Conservation (phyloP, 495 filamentous ascomycete genomes). For the Daldinia decipiens region DNA sequence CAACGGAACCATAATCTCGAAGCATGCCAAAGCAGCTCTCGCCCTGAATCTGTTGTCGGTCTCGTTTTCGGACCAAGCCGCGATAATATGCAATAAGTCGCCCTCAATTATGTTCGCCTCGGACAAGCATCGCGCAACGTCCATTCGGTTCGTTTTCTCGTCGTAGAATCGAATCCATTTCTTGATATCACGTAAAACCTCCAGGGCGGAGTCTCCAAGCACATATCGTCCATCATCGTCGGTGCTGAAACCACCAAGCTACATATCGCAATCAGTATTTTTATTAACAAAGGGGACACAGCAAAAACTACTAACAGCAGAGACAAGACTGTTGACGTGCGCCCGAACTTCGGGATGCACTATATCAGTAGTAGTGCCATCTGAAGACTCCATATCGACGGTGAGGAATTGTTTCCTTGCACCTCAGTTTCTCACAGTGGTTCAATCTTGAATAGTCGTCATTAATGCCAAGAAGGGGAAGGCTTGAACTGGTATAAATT, state of each 20-base stretch:
- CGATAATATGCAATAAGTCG: slow-evolving; percentile 90
- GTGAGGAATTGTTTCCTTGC: slow-evolving; percentile 37
- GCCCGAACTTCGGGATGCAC: slow-evolving; percentile 90
- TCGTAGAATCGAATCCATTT: slow-evolving; percentile 96
- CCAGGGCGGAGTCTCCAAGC: slow-evolving; percentile 91
- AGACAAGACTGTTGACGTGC: slow-evolving; percentile 89
- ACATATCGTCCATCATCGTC: slow-evolving; percentile 80
- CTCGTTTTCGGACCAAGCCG: slow-evolving; percentile 76
- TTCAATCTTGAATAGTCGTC: slow-evolving; percentile 27
- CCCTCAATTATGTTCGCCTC: slow-evolving; percentile 92
- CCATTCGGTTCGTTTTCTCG: slow-evolving; percentile 91
- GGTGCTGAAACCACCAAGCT: slow-evolving; percentile 88
- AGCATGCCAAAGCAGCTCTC: slow-evolving; percentile 75
- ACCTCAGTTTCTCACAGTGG: slow-evolving; percentile 24
- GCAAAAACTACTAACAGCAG: slow-evolving; percentile 72
- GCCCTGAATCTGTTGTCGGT: slow-evolving; percentile 80
- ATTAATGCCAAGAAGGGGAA: slow-evolving; percentile 27
- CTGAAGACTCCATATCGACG: slow-evolving; percentile 61
- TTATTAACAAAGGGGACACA: slow-evolving; percentile 14
- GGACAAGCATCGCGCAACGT: slow-evolving; percentile 91
- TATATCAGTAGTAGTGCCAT: slow-evolving; percentile 62
- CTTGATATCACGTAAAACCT: slow-evolving; percentile 90
- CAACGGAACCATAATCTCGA: slow-evolving; percentile 92
- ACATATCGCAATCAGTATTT: slow-evolving; percentile 34
- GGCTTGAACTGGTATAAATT: slow-evolving; percentile 36